Evolutionary conservation across 345 rosid species (phyloP), one percentile per base, ranked within the genome.

Genomic region (Sonneratia caseolaris): DNA sequence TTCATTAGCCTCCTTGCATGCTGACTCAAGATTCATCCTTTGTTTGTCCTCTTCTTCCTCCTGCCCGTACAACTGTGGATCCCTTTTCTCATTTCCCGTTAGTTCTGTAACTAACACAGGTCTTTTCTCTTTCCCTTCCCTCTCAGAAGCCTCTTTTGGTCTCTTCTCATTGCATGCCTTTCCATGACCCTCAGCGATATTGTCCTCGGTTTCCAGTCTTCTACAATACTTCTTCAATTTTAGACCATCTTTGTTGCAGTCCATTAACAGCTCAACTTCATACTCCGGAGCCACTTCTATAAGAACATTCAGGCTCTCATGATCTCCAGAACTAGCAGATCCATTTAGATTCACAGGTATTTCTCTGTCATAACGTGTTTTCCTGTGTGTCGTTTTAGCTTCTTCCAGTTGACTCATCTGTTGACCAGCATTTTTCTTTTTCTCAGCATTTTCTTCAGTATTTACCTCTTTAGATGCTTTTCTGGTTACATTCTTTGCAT

Each of bases 1-100:
- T 68, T 21, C 47, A 42, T 40, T 16, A 32, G 70, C 70, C 18
- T 43, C 53, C 70, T 68, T 49, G 55, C 55, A 43, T 7, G 18
- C 70, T 2, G 47, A 68, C 72, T 84, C 85, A 72, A 70, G 77
- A 70, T 70, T 66, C 76, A 81, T 82, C 77, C 68, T 81, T 64
- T 64, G 66, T 77, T 71, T 84, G 76, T 40, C 81, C 70, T 79
- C 87, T 19, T 66, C 73, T 73, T 85, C 83, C 72, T 80, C 85
- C 75, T 45, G 65, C 79, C 82, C 80, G 37, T 43, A 48, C 75
- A 83, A 78, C 76, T 78, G 82, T 70, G 69, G 82, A 64, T 57
- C 24, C 68, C 81, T 83, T 70, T 42, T 81, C 40, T 85, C 84
- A 13, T 72, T 77, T 71, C 83, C 84, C 66, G 69, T 75, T 70